A percentile compares a stretch with the other conserved stretches of the same genome.
These are phyloP conservation scores for Marchantia paleacea DNA, from an alignment of 225 moss, liverwort and hornwort genomes.

Conservation along the genomic window DNA sequence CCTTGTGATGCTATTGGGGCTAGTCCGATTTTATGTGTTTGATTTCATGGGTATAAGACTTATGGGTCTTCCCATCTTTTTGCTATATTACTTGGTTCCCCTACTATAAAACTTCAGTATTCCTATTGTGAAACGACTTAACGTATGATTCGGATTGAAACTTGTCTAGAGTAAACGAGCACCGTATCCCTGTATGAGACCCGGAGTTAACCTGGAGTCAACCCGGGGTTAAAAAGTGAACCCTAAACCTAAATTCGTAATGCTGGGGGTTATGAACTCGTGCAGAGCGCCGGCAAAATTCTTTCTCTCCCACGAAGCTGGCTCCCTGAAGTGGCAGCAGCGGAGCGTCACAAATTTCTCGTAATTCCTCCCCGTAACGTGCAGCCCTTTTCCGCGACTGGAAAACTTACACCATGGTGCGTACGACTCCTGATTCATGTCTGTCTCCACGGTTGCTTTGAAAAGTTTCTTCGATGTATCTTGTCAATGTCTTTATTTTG, in stretches of 20 bases:
- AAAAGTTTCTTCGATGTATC: background rate
- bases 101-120: too few relatives aligned
- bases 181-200: too few relatives aligned
- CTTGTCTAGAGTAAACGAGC: too few relatives aligned
- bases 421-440: background rate
- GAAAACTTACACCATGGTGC: constrained; percentile 4
- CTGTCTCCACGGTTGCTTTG: background rate
- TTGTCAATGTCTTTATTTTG: background rate
- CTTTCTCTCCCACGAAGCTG: constrained; percentile 12
- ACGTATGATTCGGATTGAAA: too few relatives aligned
- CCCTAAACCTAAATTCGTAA: constrained; percentile 22
- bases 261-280: background rate
- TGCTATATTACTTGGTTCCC: too few relatives aligned
- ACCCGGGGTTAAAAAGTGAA: background rate
- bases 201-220: too few relatives aligned
- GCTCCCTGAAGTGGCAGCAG: background rate
- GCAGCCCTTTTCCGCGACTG: constrained; percentile 1
- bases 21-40: too few relatives aligned
- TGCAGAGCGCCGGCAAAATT: background rate
- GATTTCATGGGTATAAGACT: too few relatives aligned
- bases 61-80: too few relatives aligned
- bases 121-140: too few relatives aligned
- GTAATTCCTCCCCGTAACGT: background rate
- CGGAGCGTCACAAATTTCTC: background rate
- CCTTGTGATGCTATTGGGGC: too few relatives aligned